phyloP scores from a whole-genome alignment of 306 rosid species.

The Medicago arabica region DNA sequence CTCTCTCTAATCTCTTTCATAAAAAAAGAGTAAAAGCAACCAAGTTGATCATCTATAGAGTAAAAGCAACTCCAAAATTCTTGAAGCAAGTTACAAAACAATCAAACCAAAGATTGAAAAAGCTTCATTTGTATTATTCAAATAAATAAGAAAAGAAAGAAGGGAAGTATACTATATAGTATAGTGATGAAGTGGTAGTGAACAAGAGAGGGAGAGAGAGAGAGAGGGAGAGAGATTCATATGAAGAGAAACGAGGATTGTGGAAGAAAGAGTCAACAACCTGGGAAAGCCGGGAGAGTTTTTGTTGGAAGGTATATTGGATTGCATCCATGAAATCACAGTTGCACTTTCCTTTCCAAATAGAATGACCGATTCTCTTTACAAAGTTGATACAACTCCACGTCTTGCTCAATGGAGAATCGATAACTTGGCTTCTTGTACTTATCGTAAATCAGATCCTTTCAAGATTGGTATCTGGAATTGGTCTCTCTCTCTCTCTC shows the following conservation, averaged over 20 bases:
- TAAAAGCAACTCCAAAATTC: slow-evolving; percentile 60
- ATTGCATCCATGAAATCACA: slow-evolving; percentile 95
- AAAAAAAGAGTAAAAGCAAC: slow-evolving; percentile 38
- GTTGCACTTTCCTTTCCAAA: slow-evolving; percentile 72
- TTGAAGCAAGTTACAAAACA: slow-evolving; percentile 42
- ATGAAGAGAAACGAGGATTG: slow-evolving; percentile 61
- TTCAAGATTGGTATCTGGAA: slow-evolving; percentile 98
- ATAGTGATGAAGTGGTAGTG: not conserved
- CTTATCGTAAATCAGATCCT: slow-evolving; percentile 97
- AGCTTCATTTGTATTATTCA: not conserved
- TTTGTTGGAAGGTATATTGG: slow-evolving; percentile 77
- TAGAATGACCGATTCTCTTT: slow-evolving; percentile 96
- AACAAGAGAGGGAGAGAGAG: slow-evolving; percentile 24
- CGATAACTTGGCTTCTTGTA: slow-evolving; percentile 89
- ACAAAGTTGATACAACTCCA: slow-evolving; percentile 84
- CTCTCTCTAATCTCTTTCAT: slow-evolving; percentile 1
- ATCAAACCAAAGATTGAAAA: slow-evolving; percentile 39
- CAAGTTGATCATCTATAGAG: slow-evolving; percentile 49
- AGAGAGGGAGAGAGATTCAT: slow-evolving; percentile 28
- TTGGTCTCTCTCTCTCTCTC: slow-evolving; percentile 54
- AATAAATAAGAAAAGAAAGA: not conserved
- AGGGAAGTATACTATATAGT: not conserved
- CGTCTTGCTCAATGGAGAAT: slow-evolving; percentile 99
- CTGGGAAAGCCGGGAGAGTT: slow-evolving; percentile 97
- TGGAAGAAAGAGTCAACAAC: slow-evolving; percentile 64